Conservation (phyloP, 2,329 filamentous ascomycete species). For the Clonostachys chloroleuca region DNA sequence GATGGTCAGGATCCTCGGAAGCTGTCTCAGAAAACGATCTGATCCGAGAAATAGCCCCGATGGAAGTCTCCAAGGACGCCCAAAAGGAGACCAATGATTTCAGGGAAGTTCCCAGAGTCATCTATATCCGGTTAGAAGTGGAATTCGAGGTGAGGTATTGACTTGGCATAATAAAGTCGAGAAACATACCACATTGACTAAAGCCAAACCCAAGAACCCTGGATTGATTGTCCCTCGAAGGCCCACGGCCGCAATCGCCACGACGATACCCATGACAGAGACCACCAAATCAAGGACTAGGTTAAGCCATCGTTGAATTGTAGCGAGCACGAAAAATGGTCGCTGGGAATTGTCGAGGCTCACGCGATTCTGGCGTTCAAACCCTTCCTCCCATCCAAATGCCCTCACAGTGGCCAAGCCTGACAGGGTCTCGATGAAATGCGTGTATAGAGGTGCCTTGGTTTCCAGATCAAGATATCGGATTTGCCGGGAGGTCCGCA, state of each 20-base stretch:
- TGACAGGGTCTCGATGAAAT: constrained; percentile 42
- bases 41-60: constrained; percentile 16
- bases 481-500: constrained; percentile 47
- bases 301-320: constrained; percentile 43
- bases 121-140: constrained; percentile 15
- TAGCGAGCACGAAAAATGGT: constrained; percentile 43
- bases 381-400: constrained; percentile 36
- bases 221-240: constrained; percentile 11
- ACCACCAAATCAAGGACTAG: constrained; percentile 43
- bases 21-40: constrained; percentile 13
- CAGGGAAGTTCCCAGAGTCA: constrained; percentile 14
- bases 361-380: constrained; percentile 22
- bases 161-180: constrained; percentile 18
- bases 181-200: constrained; percentile 19
- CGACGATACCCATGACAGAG: constrained; percentile 35
- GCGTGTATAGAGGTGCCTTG: constrained; percentile 41
- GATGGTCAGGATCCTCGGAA: constrained; percentile 7
- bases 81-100: constrained; percentile 17
- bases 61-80: constrained; percentile 21
- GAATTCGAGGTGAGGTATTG: too few species aligned
- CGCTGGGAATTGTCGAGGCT: constrained; percentile 37
- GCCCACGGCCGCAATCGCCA: constrained; percentile 37
- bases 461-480: constrained; percentile 46
- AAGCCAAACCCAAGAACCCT: constrained; percentile 19
- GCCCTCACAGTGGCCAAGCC: constrained; percentile 44